Percentiles rank a stretch among this genome's conserved stretches.
These are phyloP conservation scores for Hirsutella rhossiliensis DNA, from an alignment of 2,329 filamentous ascomycete species.

Conservation along the genomic window DNA sequence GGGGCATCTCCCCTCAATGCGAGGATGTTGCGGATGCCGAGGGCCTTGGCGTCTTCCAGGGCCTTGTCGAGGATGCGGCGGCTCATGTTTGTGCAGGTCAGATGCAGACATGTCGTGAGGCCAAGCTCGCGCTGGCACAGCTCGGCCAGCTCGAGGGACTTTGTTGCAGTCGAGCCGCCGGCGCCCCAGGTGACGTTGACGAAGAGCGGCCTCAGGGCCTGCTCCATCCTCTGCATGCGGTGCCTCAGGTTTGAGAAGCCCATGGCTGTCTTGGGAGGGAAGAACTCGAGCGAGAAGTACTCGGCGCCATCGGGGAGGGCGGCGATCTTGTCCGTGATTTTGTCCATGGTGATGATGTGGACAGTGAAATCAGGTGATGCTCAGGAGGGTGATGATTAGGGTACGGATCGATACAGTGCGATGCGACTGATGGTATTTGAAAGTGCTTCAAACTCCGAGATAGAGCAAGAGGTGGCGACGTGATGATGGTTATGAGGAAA, in stretches of 20 bases:
- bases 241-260: conserved; percentile 89
- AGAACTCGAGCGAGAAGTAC: conserved; percentile 98
- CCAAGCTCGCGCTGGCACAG: conserved; percentile 86
- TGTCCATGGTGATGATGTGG: conserved; percentile 47
- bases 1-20: conserved; percentile 88
- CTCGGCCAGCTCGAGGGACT: conserved; percentile 89
- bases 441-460: no score
- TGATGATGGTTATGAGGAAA: background rate
- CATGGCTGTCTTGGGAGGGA: conserved; percentile 94
- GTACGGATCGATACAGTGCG: background rate
- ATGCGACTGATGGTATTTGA: background rate
- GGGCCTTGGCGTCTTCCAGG: conserved; percentile 75
- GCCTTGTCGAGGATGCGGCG: conserved; percentile 75
- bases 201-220: conserved; percentile 81
- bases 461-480: background rate
- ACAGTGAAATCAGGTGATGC: background rate
- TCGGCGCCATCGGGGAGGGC: conserved; percentile 68
- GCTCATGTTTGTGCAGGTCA: conserved; percentile 98
- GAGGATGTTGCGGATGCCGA: conserved; percentile 89
- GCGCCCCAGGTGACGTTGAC: conserved; percentile 98
- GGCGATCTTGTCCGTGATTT: conserved; percentile 91
- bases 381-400: background rate
- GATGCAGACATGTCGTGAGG: conserved; percentile 86
- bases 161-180: conserved; percentile 79
- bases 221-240: conserved; percentile 88